These are phyloP conservation scores for Brassica carinata DNA, from an alignment of 345 rosid species.

Conservation along the genomic window DNA sequence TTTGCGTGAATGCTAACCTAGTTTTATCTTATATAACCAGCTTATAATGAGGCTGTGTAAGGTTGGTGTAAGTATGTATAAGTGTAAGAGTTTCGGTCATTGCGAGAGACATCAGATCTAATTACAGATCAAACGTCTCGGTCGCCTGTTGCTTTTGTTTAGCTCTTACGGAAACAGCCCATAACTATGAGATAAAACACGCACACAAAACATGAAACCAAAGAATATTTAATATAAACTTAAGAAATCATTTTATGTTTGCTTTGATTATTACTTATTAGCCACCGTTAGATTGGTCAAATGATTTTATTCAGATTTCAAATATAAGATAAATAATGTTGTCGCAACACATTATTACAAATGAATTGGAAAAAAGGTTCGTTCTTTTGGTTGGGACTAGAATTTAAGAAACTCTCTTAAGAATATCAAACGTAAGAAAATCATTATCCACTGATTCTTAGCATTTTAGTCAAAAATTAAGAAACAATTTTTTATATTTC, in stretches of 20 bases:
- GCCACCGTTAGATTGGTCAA: too few relatives aligned
- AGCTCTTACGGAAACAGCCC: slow-evolving; percentile 26
- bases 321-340: too few relatives aligned
- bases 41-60: slow-evolving; percentile 8
- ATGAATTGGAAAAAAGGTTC: neutral
- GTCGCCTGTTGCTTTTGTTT: slow-evolving; percentile 34
- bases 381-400: neutral
- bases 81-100: slow-evolving; percentile 23
- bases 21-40: too few relatives aligned
- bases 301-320: too few relatives aligned
- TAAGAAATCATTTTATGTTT: neutral
- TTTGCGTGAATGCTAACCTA: too few relatives aligned
- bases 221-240: neutral
- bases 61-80: slow-evolving; percentile 11
- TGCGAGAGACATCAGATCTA: slow-evolving; percentile 35
- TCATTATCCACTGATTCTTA: too few relatives aligned
- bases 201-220: neutral
- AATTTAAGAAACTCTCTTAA: too few relatives aligned
- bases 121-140: slow-evolving; percentile 41
- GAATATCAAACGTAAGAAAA: neutral
- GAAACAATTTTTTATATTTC: too few relatives aligned
- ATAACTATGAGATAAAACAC: slow-evolving; percentile 20
- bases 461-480: too few relatives aligned
- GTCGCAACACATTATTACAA: neutral
- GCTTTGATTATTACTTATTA: neutral